Conservation (phyloP, 768 basidiomycete genomes). For the Floccularia luteovirens region DNA sequence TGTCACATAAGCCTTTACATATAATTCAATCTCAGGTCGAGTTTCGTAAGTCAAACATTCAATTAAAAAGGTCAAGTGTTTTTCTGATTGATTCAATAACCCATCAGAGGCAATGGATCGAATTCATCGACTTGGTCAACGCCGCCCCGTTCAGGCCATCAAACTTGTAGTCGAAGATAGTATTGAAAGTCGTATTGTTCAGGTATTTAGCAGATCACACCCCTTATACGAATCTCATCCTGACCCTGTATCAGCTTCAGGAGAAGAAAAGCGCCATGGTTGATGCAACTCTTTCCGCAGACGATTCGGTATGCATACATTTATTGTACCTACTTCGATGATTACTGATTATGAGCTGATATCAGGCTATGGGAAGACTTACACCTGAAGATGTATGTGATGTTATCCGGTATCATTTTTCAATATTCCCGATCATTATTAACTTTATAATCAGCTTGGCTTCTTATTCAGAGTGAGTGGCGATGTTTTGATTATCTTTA, state of each 20-base stretch:
- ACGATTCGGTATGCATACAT: slow-evolving; percentile 55
- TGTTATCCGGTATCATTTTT: slow-evolving; percentile 3
- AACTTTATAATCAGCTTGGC: slow-evolving; percentile 29
- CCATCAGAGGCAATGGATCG: slow-evolving; percentile 89
- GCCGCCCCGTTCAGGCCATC: slow-evolving; percentile 86
- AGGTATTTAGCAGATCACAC: too few species aligned
- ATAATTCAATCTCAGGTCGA: slow-evolving; percentile 42
- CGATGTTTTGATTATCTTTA: not conserved
- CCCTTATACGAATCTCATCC: slow-evolving; percentile 1
- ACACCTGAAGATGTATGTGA: slow-evolving; percentile 72
- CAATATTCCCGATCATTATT: slow-evolving; percentile 3
- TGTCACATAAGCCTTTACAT: not conserved
- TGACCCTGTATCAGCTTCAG: slow-evolving; percentile 49
- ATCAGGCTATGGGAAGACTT: slow-evolving; percentile 84
- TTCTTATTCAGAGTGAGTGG: slow-evolving; percentile 50
- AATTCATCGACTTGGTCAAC: slow-evolving; percentile 94
- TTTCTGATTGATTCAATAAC: not conserved
- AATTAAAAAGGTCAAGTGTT: not conserved
- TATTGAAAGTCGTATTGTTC: slow-evolving; percentile 92
- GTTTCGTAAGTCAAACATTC: slow-evolving; percentile 50
- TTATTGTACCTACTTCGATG: not conserved
- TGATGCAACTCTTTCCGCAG: slow-evolving; percentile 75
- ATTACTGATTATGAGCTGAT: slow-evolving; percentile 6
- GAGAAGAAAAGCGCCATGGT: slow-evolving; percentile 98
- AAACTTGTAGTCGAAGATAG: slow-evolving; percentile 95